Conservation (phyloP, 805 yeast genomes). For the Wickerhamomyces chambardii region DNA sequence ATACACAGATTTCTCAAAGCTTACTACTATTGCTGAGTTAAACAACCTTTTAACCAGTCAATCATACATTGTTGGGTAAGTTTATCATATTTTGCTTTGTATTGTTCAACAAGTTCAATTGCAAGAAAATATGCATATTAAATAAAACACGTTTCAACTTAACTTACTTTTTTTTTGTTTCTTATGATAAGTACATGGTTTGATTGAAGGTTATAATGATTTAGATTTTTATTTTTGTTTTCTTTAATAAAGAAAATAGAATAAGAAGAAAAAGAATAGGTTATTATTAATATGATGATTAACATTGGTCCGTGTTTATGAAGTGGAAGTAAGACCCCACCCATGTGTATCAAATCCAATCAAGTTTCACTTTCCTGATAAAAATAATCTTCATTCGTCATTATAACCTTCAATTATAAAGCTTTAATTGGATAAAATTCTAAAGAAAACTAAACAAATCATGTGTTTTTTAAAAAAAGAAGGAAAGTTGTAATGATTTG, state of each 20-base stretch:
- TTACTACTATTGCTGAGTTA: slow-evolving; percentile 64
- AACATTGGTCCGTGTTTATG: slow-evolving; percentile 94
- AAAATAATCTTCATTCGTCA: not conserved
- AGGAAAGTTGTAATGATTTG: no score
- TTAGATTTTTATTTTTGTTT: no score
- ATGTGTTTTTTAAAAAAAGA: no score
- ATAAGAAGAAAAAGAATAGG: not conserved
- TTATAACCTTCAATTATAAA: not conserved
- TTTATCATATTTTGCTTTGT: no score
- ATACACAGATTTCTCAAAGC: slow-evolving; percentile 73
- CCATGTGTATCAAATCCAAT: slow-evolving; percentile 74
- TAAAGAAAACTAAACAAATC: no score
- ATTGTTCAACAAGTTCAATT: no score
- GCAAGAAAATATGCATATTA: no score
- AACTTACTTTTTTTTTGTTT: no score
- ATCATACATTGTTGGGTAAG: slow-evolving; percentile 96
- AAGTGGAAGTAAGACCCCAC: slow-evolving; percentile 95
- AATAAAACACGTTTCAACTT: no score
- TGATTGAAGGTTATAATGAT: no score
- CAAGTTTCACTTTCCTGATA: slow-evolving; percentile 32
- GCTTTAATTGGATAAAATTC: not conserved
- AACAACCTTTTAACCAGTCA: slow-evolving; percentile 85
- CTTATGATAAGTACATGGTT: no score
- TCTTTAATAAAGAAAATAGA: not conserved
- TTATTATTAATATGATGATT: slow-evolving; percentile 45